Evolutionary conservation across 1,284 basidiomycete genomes (phyloP), one percentile per base, ranked within the genome.

Genomic region (Cyathus pygmaeus): DNA sequence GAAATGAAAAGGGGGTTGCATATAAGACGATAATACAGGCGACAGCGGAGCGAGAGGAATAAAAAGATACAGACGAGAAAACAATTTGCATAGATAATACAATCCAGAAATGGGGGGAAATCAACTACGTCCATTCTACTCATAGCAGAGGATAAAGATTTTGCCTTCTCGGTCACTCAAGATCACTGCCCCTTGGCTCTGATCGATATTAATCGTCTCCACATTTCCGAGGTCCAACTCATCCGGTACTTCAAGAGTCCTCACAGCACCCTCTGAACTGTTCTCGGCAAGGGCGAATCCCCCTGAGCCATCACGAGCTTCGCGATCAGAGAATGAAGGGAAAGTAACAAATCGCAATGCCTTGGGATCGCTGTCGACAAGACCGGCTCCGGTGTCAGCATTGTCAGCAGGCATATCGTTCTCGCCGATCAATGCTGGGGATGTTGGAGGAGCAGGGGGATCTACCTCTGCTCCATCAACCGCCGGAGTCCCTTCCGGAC

Each of bases 201-300:
- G 90, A 71, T 92, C 90, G 55, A 92, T 87, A 70, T 91, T 91
- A 65, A 92, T 89, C 65, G 89, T 91, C 77, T 91, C 90, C 30
- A 91, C 89, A 47, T 71, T 72, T 55, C 87, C 83, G 63, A 92
- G 71, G 66, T 91, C 85, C 58, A 92, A 74, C 64, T 89, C 90
- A 0, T 81, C 80, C 2, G 90, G 90, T 7, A 87, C 83, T 62
- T 87, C 85, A 31, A 92, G 75, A 56, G 89, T 91, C 61, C 83
- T 76, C 54, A 89, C 88, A 47, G 79, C 76, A 2, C 87, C 87
- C 64, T 71, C 73, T 65, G 63, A 66, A 10, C 65, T 57, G 50
- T 61, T 23, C 53, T 46, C 49, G 53, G 57, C 46, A 47, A 36
- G 17, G 31, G 62, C 36, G 41, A 49, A 76, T 71, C 44, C 68